Percentiles rank a stretch among this genome's conserved stretches.
These are phyloP conservation scores for Neoboletus brunneissimus DNA, from an alignment of 768 basidiomycete species.

Conservation along the genomic window DNA sequence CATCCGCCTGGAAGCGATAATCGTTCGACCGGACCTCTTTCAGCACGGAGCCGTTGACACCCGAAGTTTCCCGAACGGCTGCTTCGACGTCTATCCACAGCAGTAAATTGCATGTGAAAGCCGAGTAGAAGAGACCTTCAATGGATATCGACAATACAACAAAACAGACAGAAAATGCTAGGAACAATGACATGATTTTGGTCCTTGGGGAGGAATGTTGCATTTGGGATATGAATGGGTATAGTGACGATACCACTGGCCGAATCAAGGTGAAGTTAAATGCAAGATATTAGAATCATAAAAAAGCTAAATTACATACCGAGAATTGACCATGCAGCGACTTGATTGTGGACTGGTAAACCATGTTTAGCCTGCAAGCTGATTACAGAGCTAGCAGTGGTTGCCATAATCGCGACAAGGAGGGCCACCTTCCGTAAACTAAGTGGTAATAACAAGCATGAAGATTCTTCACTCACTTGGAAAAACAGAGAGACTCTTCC, in stretches of 20 bases:
- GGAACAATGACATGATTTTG: conserved; percentile 60
- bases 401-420: conserved; percentile 43
- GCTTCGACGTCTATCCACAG: conserved; percentile 69
- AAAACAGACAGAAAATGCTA: conserved; percentile 73
- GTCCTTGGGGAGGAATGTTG: conserved; percentile 41
- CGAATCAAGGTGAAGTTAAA: conserved; percentile 19
- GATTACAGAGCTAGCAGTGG: conserved; percentile 56
- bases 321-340: conserved; percentile 62
- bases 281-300: neutral
- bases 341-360: conserved; percentile 58
- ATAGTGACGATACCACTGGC: conserved; percentile 50
- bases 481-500: conserved; percentile 9
- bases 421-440: conserved; percentile 39
- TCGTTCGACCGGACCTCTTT: conserved; percentile 3
- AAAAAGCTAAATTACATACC: conserved; percentile 40
- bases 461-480: conserved; percentile 19
- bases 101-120: conserved; percentile 59
- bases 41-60: neutral
- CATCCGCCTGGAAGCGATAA: conserved; percentile 54
- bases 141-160: conserved; percentile 78
- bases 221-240: conserved; percentile 45
- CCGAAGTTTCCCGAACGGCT: conserved; percentile 18
- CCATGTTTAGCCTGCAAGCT: conserved; percentile 67
- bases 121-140: conserved; percentile 77
- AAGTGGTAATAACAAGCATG: neutral